Evolutionary conservation across 2,329 filamentous ascomycete genomes (phyloP).

Genomic region (Davidsoniella eucalypti): DNA sequence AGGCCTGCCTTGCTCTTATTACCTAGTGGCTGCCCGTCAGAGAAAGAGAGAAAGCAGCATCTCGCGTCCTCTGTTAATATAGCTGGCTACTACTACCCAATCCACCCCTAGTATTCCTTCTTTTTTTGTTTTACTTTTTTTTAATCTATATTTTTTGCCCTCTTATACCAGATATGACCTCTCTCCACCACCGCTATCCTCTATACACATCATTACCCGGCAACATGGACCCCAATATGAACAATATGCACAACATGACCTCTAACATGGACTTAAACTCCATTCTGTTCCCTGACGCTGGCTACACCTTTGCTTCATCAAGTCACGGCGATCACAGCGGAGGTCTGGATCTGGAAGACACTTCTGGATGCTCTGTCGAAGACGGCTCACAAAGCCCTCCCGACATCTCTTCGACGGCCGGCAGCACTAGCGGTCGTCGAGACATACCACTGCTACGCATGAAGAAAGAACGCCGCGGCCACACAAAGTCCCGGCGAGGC

Average conservation of each 20-base stretch:
- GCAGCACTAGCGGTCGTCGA: background rate
- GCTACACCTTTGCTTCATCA: constrained; percentile 6
- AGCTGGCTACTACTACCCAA: background rate
- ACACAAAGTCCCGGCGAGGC: constrained; percentile 48
- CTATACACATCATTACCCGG: background rate
- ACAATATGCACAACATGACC: background rate
- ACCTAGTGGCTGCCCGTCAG: too few species aligned
- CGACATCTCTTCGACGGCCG: constrained; percentile 1
- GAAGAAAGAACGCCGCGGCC: constrained; percentile 35
- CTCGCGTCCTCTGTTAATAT: too few species aligned
- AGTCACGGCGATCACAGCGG: constrained; percentile 4
- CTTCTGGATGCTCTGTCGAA: constrained; percentile 7
- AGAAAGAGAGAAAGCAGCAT: too few species aligned
- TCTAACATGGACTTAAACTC: constrained; percentile 7
- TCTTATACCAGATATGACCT: background rate
- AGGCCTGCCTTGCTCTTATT: too few species aligned
- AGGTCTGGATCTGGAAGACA: constrained; percentile 8
- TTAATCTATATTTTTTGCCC: background rate
- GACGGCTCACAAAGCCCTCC: constrained; percentile 9
- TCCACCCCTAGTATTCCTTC: background rate
- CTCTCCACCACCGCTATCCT: constrained; percentile 3
- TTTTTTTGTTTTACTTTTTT: background rate
- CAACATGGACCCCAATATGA: constrained; percentile 8
- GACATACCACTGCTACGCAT: constrained; percentile 1
- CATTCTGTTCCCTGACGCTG: constrained; percentile 5